phyloP scores from a whole-genome alignment of 2,329 filamentous ascomycete genomes.

The Elsinoe australis region DNA sequence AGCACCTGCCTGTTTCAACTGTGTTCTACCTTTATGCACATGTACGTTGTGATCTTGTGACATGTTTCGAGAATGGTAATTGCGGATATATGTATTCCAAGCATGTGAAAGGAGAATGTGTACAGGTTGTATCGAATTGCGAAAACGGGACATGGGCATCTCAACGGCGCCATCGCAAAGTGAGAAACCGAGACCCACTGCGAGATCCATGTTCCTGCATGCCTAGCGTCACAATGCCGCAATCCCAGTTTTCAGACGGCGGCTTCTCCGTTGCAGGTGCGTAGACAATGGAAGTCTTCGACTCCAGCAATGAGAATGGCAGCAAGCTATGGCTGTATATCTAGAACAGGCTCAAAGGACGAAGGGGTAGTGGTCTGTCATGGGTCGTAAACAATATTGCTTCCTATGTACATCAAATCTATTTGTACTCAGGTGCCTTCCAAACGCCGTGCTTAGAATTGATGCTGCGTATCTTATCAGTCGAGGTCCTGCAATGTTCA shows the following conservation, averaged over 20 bases:
- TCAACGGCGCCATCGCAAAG: no score
- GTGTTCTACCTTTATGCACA: slow-evolving; percentile 10
- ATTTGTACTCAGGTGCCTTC: no score
- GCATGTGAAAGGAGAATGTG: not conserved
- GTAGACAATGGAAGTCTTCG: not conserved
- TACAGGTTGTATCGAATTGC: no score
- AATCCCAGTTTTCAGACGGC: not conserved
- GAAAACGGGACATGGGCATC: no score
- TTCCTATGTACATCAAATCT: no score
- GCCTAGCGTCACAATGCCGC: slow-evolving; percentile 2
- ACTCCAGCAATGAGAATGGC: no score
- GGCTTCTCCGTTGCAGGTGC: no score
- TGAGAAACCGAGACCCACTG: no score
- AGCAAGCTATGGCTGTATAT: no score
- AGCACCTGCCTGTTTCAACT: slow-evolving; percentile 2
- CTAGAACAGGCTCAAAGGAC: no score
- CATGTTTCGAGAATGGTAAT: not conserved
- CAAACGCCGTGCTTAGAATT: not conserved
- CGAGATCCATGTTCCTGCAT: slow-evolving; percentile 9
- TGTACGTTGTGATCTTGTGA: not conserved
- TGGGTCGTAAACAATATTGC: no score
- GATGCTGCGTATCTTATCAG: not conserved
- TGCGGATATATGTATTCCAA: not conserved
- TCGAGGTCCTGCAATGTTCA: not conserved
- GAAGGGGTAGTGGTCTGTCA: no score